Conservation (phyloP, 305 asterid species). For the Withania somnifera region DNA sequence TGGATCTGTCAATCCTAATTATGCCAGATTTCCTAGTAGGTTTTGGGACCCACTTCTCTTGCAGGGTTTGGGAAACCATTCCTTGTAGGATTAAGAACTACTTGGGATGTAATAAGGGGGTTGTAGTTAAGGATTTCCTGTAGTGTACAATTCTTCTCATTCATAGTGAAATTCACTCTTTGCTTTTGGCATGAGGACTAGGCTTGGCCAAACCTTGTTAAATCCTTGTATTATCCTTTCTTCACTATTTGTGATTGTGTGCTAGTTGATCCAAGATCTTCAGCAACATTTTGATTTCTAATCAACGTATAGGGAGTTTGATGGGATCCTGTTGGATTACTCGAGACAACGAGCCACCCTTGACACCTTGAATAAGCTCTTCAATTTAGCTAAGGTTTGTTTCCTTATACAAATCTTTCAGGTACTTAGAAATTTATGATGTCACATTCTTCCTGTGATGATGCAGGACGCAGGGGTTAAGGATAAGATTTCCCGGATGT, state of each 20-base stretch:
- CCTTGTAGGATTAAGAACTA: neutral
- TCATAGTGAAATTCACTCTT: neutral
- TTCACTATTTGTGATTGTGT: neutral
- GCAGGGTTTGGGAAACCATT: neutral
- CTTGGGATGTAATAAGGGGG: neutral
- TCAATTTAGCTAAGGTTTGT: constrained; percentile 68
- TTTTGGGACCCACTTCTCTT: neutral
- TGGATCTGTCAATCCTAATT: too few species aligned
- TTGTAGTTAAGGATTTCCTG: neutral
- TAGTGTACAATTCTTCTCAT: neutral
- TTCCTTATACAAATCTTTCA: neutral
- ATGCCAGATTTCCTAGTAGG: neutral
- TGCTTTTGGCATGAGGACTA: neutral
- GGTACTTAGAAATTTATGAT: neutral
- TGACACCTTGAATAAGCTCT: constrained; percentile 66
- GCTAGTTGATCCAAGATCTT: neutral
- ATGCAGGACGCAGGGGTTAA: constrained; percentile 74
- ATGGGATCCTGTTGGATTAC: constrained; percentile 73
- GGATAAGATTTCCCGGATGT: constrained; percentile 77
- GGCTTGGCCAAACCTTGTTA: neutral
- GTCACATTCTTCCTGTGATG: constrained; percentile 17
- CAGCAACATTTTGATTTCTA: neutral
- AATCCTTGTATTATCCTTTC: neutral
- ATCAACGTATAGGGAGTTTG: constrained; percentile 49
- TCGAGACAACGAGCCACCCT: constrained; percentile 76